These are phyloP conservation scores for Puccinellia tenuiflora DNA, from an alignment of 176 grass and related monocot species.

Conservation along the genomic window DNA sequence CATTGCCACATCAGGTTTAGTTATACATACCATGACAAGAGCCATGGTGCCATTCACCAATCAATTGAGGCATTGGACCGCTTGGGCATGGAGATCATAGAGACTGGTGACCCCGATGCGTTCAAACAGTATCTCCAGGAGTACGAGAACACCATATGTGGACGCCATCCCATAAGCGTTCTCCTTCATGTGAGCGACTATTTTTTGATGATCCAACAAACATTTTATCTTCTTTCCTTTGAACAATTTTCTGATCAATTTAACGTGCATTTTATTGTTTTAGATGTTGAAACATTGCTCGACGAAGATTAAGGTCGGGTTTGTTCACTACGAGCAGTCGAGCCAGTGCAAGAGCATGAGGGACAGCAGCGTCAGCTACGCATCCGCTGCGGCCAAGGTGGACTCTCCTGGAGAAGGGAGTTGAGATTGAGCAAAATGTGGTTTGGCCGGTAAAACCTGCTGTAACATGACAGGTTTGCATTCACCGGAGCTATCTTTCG, in stretches of 20 bases:
- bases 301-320: slow-evolving; percentile 67
- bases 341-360: slow-evolving; percentile 74
- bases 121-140: slow-evolving; percentile 72
- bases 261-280: neutral
- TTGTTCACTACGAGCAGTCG: slow-evolving; percentile 87
- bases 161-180: slow-evolving; percentile 90
- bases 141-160: slow-evolving; percentile 87
- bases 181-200: slow-evolving; percentile 71
- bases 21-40: slow-evolving; percentile 88
- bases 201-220: neutral
- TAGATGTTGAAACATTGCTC: slow-evolving; percentile 74
- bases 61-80: slow-evolving; percentile 88
- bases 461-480: slow-evolving; percentile 10
- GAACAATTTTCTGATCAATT: neutral
- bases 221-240: neutral
- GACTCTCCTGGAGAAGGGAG: slow-evolving; percentile 20
- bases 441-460: neutral
- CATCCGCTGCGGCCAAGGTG: slow-evolving; percentile 66
- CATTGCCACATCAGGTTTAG: slow-evolving; percentile 58
- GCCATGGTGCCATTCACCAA: slow-evolving; percentile 72
- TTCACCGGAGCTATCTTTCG: neutral
- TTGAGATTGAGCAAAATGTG: neutral
- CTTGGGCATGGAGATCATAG: slow-evolving; percentile 95
- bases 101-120: slow-evolving; percentile 62
- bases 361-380: slow-evolving; percentile 88